phyloP scores from a whole-genome alignment of 2,329 filamentous ascomycete genomes.

The Colletotrichum spaethianum region DNA sequence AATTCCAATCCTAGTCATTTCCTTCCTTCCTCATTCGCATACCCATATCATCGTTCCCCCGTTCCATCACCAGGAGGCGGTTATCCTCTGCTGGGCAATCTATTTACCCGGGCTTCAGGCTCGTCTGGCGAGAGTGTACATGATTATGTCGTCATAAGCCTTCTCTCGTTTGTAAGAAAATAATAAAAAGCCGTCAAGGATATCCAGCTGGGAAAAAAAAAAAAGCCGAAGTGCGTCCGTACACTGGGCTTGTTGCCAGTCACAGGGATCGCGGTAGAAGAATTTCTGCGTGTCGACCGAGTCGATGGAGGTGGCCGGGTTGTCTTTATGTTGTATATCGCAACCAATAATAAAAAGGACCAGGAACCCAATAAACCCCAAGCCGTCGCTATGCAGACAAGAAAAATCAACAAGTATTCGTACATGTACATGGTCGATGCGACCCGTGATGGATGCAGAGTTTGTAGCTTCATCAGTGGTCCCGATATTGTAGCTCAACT shows the following conservation, averaged over 20 bases:
- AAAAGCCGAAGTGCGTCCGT: not conserved
- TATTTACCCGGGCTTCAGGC: not conserved
- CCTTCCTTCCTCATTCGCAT: conserved; percentile 16
- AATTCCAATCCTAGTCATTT: conserved; percentile 8
- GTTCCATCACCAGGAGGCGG: conserved; percentile 8
- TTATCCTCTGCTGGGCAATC: conserved; percentile 4
- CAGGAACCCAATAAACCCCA: conserved; percentile 24
- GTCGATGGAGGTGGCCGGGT: conserved; percentile 13
- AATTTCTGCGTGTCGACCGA: not conserved
- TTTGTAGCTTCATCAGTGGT: not conserved
- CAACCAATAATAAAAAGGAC: conserved; percentile 26
- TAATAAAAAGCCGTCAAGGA: conserved; percentile 13
- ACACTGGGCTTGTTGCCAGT: conserved; percentile 11
- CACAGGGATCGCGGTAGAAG: not conserved
- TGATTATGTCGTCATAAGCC: conserved; percentile 27
- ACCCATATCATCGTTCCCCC: conserved; percentile 27
- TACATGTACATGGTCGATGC: conserved; percentile 42
- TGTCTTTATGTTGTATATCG: conserved; percentile 39
- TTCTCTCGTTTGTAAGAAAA: conserved; percentile 14
- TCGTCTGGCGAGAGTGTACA: conserved; percentile 11
- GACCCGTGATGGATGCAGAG: conserved; percentile 1
- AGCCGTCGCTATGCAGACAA: conserved; percentile 45
- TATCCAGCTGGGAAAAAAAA: not conserved
- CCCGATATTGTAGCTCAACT: not conserved
- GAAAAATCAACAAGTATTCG: conserved; percentile 41